Percentiles rank a stretch among this genome's conserved stretches.
Evolutionary conservation across 192 early-diverging fungal genomes (phyloP).

Genomic region (Coemansia reversa): DNA sequence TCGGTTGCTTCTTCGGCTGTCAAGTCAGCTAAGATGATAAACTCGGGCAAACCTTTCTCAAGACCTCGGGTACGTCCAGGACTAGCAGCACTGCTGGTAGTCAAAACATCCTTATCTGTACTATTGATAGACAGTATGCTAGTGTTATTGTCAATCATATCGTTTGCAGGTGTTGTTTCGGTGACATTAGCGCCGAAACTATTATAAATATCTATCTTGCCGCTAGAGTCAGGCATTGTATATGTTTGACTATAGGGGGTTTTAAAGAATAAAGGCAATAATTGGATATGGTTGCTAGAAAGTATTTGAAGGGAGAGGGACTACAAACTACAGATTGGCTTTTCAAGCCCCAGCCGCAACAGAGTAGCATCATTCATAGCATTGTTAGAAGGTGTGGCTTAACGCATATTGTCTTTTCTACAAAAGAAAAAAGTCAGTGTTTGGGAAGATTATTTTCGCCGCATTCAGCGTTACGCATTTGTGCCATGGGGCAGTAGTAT

Average conservation of each 20-base stretch:
- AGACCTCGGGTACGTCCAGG: neutral
- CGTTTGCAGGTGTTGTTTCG: neutral
- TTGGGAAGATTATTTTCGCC: neutral
- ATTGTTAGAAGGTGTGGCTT: neutral
- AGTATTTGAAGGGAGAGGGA: neutral
- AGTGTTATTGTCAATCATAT: neutral
- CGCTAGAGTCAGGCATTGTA: neutral
- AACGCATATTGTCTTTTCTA: neutral
- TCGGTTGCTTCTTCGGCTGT: constrained; percentile 44
- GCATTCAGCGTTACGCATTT: neutral
- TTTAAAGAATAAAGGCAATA: neutral
- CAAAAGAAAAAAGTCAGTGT: neutral
- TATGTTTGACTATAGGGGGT: neutral
- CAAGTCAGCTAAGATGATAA: constrained; percentile 45
- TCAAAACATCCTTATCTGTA: neutral
- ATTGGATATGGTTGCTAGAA: neutral
- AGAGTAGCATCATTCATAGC: neutral
- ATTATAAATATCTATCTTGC: neutral
- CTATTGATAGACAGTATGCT: neutral
- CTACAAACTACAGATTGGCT: neutral
- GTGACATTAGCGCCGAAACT: neutral
- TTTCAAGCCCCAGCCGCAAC: neutral
- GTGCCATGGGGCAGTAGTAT: too few species aligned
- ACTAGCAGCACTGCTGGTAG: neutral
- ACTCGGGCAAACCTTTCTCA: constrained; percentile 16